phyloP scores from a whole-genome alignment of 83 land plant species.

The Picea abies region DNA sequence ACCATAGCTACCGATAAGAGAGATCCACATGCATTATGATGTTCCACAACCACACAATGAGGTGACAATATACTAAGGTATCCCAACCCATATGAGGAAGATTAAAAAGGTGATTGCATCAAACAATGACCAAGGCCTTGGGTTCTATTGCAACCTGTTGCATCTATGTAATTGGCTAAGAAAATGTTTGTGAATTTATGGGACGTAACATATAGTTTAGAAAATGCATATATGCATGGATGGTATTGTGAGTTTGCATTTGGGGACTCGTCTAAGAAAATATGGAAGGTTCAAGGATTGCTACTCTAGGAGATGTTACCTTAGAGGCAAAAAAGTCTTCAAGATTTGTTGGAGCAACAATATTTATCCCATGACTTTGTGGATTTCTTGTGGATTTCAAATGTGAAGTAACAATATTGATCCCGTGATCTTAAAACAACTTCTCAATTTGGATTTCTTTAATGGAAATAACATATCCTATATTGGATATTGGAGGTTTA shows the following conservation, averaged over 20 bases:
- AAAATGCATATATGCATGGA: conserved; percentile 41
- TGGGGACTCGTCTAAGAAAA: conserved; percentile 25
- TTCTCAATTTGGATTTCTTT: too few species aligned
- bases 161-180: conserved; percentile 17
- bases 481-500: too few species aligned
- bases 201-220: conserved; percentile 52
- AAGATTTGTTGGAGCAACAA: conserved; percentile 54
- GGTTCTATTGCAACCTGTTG: conserved; percentile 18
- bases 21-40: conserved; percentile 26
- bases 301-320: conserved; percentile 49
- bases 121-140: conserved; percentile 33
- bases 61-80: conserved; percentile 37
- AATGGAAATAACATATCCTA: too few species aligned
- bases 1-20: conserved; percentile 41
- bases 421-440: too few species aligned
- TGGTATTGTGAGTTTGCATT: conserved; percentile 29
- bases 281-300: conserved; percentile 26
- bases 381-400: conserved; percentile 8
- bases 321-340: conserved; percentile 73
- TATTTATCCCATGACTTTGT: conserved; percentile 24
- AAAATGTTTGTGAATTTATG: conserved; percentile 45
- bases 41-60: conserved; percentile 34
- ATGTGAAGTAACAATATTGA: too few species aligned
- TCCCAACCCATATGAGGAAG: conserved; percentile 3
- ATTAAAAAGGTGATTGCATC: conserved; percentile 48